phyloP scores from a whole-genome alignment of 2,329 filamentous ascomycete species.

The Cordyceps cateniannulata region DNA sequence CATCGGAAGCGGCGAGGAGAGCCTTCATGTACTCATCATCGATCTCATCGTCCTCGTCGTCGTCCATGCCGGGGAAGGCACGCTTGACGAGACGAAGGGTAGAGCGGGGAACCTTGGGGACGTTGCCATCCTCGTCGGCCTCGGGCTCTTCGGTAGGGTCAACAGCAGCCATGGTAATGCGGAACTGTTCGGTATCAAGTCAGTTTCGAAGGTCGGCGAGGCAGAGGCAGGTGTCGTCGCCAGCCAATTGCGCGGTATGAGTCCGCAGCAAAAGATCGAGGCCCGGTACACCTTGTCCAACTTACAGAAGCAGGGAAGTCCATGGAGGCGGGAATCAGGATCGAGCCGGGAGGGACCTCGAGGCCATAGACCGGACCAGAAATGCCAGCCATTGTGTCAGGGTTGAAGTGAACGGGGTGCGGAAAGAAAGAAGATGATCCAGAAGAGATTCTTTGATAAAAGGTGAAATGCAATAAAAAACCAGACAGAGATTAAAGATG shows the following conservation, averaged over 20 bases:
- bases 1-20: slow-evolving; percentile 46
- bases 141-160: slow-evolving; percentile 76
- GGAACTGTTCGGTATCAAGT: slow-evolving; percentile 57
- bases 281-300: slow-evolving; percentile 19
- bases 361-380: slow-evolving; percentile 86
- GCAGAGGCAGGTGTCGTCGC: neutral
- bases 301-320: slow-evolving; percentile 81
- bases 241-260: neutral
- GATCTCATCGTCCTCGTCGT: slow-evolving; percentile 57
- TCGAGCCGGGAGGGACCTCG: slow-evolving; percentile 77
- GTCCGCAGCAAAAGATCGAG: neutral
- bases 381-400: slow-evolving; percentile 46
- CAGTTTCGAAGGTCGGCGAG: slow-evolving; percentile 20
- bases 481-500: neutral
- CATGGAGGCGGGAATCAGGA: slow-evolving; percentile 70
- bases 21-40: slow-evolving; percentile 59
- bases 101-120: slow-evolving; percentile 61
- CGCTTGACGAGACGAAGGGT: slow-evolving; percentile 88
- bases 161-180: slow-evolving; percentile 97
- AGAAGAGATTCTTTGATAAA: neutral
- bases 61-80: slow-evolving; percentile 50
- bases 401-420: slow-evolving; percentile 11
- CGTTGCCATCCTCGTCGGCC: slow-evolving; percentile 55
- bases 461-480: neutral
- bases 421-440: neutral